Base-by-base conservation (phyloP, 2,329 filamentous ascomycete genomes). In the Juglanconis oblonga region DNA sequence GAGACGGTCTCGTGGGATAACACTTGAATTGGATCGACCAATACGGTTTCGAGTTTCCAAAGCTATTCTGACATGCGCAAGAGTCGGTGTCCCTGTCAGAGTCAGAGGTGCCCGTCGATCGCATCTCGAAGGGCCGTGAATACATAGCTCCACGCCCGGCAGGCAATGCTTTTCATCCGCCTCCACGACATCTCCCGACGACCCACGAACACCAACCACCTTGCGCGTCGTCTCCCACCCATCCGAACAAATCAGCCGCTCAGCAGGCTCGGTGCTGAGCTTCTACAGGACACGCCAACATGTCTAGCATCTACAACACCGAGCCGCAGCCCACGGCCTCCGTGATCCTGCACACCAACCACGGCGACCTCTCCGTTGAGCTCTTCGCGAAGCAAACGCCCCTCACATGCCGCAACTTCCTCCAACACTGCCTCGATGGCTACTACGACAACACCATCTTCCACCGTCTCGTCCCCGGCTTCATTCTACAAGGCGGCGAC, bases 391-490 rank as follows among this genome's bases (percentile, higher is more conserved):
- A 95, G 71, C 95, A 99, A 76, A 90, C 91, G 0, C 95, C 95
- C 8, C 81, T 97, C 64, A 90, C 95, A 32, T 92, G 89, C 71
- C 92, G 94, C 67, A 98, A 97, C 78, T 99, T 99, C 76, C 83
- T 99, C 42, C 95, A 99, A 74, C 89, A 93, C 70, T 95, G 91
- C 71, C 84, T 97, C 67, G 93, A 99, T 72, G 92, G 92, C 67
- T 98, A 98, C 79, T 99, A 98, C 79, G 88, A 92, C 68, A 87
- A 89, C 71, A 97, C 93, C 0, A 88, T 95, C 64, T 99, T 99
- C 77, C 95, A 99, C 77, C 91, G 95, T 31, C 81, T 98, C 5
- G 88, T 97, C 0, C 91, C 93, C 0, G 90, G 90, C 55, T 99
- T 99, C 74, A 91, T 99, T 64, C 79, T 98, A 10, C 95, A 99